These are phyloP conservation scores for Scalesia atractyloides DNA, from an alignment of 129 eudicot genomes.

Conservation along the genomic window DNA sequence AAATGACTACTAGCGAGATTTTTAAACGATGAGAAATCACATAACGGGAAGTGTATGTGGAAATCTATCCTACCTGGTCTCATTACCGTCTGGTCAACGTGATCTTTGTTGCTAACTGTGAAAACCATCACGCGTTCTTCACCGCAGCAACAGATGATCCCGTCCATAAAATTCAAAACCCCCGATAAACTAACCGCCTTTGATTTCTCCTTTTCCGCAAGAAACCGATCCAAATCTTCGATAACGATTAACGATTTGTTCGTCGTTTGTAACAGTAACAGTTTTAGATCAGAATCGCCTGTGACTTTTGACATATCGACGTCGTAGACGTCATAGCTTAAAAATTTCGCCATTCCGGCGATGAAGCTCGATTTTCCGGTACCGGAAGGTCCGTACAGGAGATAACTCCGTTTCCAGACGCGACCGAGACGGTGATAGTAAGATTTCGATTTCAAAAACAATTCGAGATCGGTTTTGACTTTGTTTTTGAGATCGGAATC, in stretches of 20 bases:
- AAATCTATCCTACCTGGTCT: conserved; percentile 88
- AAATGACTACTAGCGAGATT: conserved; percentile 69
- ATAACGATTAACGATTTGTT: conserved; percentile 66
- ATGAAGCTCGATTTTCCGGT: conserved; percentile 89
- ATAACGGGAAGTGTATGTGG: conserved; percentile 71
- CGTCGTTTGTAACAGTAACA: conserved; percentile 63
- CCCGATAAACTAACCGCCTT: conserved; percentile 57
- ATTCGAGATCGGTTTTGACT: conserved; percentile 73
- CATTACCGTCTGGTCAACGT: conserved; percentile 58
- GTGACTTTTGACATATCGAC: conserved; percentile 55
- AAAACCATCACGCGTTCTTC: conserved; percentile 93
- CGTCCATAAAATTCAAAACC: conserved; percentile 84
- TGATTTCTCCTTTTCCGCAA: conserved; percentile 51
- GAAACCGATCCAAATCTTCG: conserved; percentile 68
- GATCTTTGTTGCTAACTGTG: conserved; percentile 66
- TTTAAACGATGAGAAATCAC: conserved; percentile 76
- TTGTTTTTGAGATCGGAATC: conserved; percentile 69
- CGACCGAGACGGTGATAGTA: conserved; percentile 84
- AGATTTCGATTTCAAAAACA: conserved; percentile 69
- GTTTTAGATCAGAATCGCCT: conserved; percentile 70
- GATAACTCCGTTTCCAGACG: conserved; percentile 83
- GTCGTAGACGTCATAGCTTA: conserved; percentile 69
- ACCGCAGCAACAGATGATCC: conserved; percentile 71
- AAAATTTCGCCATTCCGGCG: conserved; percentile 83
- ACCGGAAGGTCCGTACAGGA: conserved; percentile 72